Evolutionary conservation across 2,329 filamentous ascomycete genomes (phyloP).

Genomic region (Fusarium torreyae): DNA sequence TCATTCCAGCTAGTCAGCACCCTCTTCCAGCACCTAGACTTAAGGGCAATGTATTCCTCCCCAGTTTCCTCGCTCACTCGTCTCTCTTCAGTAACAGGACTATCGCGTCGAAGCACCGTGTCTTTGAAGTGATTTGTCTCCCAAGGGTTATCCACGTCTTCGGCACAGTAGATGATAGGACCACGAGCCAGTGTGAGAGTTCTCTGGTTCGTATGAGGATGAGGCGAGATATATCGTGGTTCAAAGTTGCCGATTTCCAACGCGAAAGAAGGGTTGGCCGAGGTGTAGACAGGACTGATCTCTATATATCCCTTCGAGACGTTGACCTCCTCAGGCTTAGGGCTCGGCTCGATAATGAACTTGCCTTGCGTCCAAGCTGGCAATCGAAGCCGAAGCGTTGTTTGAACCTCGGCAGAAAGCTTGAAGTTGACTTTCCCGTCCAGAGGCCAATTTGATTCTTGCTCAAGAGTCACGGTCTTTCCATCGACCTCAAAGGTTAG

Average conservation of each 20-base stretch:
- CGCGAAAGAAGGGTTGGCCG: conserved; percentile 52
- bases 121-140: conserved; percentile 39
- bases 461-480: conserved; percentile 56
- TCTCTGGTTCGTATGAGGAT: conserved; percentile 70
- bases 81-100: conserved; percentile 17
- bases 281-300: conserved; percentile 59
- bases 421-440: conserved; percentile 65
- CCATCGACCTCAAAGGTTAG: conserved; percentile 57
- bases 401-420: conserved; percentile 51
- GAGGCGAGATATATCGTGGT: conserved; percentile 65
- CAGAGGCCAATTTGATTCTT: conserved; percentile 69
- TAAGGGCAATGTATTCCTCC: conserved; percentile 31
- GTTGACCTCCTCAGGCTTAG: conserved; percentile 44
- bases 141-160: conserved; percentile 59
- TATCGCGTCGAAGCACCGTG: background rate
- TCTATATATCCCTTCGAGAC: conserved; percentile 64
- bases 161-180: conserved; percentile 72
- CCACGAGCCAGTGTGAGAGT: conserved; percentile 69
- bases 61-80: background rate
- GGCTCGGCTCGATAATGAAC: conserved; percentile 53
- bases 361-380: conserved; percentile 64
- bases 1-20: background rate
- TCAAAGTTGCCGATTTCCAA: conserved; percentile 62
- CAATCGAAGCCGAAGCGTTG: conserved; percentile 66
- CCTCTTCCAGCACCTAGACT: conserved; percentile 23